These are phyloP conservation scores for Hypoxylon sp. DNA, from an alignment of 2,329 filamentous ascomycete genomes.

Conservation along the genomic window DNA sequence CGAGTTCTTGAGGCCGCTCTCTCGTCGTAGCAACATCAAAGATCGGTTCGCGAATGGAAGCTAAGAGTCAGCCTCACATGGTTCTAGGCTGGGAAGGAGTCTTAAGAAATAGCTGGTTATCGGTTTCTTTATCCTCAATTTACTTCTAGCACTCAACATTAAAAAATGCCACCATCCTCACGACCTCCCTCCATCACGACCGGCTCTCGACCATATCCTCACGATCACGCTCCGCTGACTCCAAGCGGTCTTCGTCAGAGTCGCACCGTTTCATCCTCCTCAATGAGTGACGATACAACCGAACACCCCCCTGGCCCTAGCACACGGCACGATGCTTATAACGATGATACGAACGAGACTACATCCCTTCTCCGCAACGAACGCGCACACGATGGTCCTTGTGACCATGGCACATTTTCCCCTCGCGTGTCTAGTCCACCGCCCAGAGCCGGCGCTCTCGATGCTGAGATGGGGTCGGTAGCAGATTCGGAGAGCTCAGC, in stretches of 20 bases:
- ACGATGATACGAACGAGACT: conserved; percentile 60
- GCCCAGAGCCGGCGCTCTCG: conserved; percentile 53
- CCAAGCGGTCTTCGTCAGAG: conserved; percentile 54
- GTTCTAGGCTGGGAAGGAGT: conserved; percentile 11
- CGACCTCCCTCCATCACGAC: conserved; percentile 37
- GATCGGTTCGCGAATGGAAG: conserved; percentile 28
- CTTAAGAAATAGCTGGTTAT: conserved; percentile 6
- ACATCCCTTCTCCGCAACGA: conserved; percentile 63
- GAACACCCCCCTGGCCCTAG: conserved; percentile 34
- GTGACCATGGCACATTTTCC: conserved; percentile 83
- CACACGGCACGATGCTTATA: conserved; percentile 24
- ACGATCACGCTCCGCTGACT: conserved; percentile 51
- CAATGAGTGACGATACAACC: conserved; percentile 30
- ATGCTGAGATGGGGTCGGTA: conserved; percentile 51
- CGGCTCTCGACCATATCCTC: conserved; percentile 39
- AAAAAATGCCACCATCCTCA: conserved; percentile 43
- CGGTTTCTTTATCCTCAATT: conserved; percentile 9
- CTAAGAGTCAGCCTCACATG: conserved; percentile 2
- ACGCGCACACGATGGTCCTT: conserved; percentile 64
- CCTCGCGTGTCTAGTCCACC: conserved; percentile 71
- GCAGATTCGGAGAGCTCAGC: conserved; percentile 56
- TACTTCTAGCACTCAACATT: background rate
- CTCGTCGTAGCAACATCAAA: conserved; percentile 9
- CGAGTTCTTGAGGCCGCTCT: background rate
- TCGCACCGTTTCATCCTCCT: conserved; percentile 50